Evolutionary conservation across 2,329 filamentous ascomycete genomes (phyloP), one percentile per base, ranked within the genome.

Genomic region (Metarhizium anisopliae): DNA sequence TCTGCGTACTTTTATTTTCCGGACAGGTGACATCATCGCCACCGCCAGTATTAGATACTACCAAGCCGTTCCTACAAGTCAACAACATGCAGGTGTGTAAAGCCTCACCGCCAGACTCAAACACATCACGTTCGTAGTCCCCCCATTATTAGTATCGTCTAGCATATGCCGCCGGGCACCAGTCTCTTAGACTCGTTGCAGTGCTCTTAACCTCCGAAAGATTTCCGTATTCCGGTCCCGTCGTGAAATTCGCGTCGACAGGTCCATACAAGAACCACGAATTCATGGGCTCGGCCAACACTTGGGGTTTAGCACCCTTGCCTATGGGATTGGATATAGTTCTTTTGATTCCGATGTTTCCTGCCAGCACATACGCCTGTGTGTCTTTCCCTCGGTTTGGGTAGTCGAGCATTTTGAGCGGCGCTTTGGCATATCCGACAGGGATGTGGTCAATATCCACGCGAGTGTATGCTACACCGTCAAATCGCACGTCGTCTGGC

Each of bases 241-340:
- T 53, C 1, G 58, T 66, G 16, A 62, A 52, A 2, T 63, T 63
- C 36, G 61, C 50, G 11, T 70, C 60, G 2, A 68, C 67, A 1
- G 72, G 72, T 2, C 64, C 72, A 53, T 72, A 74, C 32, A 74
- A 50, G 59, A 74, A 71, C 72, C 73, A 75, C 14, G 69, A 67
- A 49, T 70, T 73, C 38, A 70, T 58, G 8, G 72, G 72, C 59
- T 66, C 62, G 6, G 69, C 62, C 10, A 61, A 66, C 8, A 67
- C 66, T 1, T 57, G 62, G 0, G 47, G 59, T 3, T 55, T 53
- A 13, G 55, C 55, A 1, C 59, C 54, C 38, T 36, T 18, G 8
- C 36, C 55, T 25, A 40, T 35, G 35, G 42, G 36, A 42, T 43
- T 43, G 3, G 60, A 60, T 7, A 53, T 53, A 13, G 61, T 63